Percentiles rank a stretch among this genome's conserved stretches.
These are phyloP conservation scores for Erigeron philadelphicus DNA, from an alignment of 140 eudicot species.

Conservation along the genomic window DNA sequence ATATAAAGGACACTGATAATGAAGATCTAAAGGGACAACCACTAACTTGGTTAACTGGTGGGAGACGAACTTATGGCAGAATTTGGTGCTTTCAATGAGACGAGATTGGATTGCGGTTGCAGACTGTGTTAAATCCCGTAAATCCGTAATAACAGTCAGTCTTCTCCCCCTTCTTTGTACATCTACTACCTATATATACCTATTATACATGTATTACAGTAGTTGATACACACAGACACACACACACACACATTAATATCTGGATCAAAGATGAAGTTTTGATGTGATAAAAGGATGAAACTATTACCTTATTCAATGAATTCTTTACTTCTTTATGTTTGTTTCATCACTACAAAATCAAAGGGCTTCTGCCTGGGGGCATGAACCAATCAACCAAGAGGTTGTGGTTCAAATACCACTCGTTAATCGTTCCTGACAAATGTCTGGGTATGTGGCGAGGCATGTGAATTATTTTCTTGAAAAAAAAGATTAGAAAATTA, in stretches of 20 bases:
- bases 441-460: too few species aligned
- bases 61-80: conserved; percentile 44
- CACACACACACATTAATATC: too few species aligned
- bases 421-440: too few species aligned
- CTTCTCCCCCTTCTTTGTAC: background rate
- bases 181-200: too few species aligned
- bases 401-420: too few species aligned
- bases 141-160: conserved; percentile 37
- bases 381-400: too few species aligned
- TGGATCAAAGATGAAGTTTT: background rate
- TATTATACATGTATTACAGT: background rate
- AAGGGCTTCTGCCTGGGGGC: too few species aligned
- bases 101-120: conserved; percentile 40
- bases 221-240: too few species aligned
- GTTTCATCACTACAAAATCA: background rate
- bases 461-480: too few species aligned
- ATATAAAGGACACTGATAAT: conserved; percentile 7
- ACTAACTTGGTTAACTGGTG: conserved; percentile 37
- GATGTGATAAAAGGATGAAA: background rate
- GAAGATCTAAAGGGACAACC: conserved; percentile 8
- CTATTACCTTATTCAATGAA: background rate
- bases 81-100: conserved; percentile 44
- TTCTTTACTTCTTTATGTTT: conserved; percentile 1
- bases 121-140: conserved; percentile 39
- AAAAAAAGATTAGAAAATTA: too few species aligned